Percentiles rank a stretch among this genome's conserved stretches.
These are phyloP conservation scores for Fusarium redolens DNA, from an alignment of 2,329 filamentous ascomycete genomes.

Conservation along the genomic window DNA sequence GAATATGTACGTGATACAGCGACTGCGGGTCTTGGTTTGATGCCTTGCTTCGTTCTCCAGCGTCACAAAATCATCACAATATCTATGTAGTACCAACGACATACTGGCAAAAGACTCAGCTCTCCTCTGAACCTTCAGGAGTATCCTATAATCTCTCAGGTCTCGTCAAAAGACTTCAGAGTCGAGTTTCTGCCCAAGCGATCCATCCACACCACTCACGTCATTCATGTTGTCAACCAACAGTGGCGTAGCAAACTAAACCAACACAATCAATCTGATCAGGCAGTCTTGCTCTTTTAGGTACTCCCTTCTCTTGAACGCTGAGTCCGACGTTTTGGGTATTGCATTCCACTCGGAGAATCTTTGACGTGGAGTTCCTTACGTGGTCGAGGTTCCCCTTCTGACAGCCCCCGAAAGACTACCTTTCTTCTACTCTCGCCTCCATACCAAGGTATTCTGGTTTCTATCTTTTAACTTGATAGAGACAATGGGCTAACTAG, in stretches of 20 bases:
- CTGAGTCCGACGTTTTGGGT: background rate
- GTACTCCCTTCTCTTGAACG: background rate
- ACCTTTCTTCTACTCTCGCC: background rate
- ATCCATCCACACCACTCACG: background rate
- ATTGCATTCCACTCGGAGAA: background rate
- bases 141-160: background rate
- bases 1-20: conserved; percentile 2
- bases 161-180: background rate
- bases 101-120: background rate
- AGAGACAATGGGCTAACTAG: background rate
- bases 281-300: too few relatives aligned
- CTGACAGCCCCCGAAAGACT: background rate
- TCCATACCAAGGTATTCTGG: background rate
- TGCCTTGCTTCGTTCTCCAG: background rate
- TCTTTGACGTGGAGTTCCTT: background rate
- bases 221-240: background rate
- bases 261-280: background rate
- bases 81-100: background rate
- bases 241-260: background rate
- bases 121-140: background rate
- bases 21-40: background rate
- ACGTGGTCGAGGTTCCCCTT: background rate
- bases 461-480: too few relatives aligned
- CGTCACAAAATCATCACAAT: background rate
- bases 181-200: background rate